Evolutionary conservation across 2,329 filamentous ascomycete species (phyloP).

Genomic region (Bipolaris gigantea): DNA sequence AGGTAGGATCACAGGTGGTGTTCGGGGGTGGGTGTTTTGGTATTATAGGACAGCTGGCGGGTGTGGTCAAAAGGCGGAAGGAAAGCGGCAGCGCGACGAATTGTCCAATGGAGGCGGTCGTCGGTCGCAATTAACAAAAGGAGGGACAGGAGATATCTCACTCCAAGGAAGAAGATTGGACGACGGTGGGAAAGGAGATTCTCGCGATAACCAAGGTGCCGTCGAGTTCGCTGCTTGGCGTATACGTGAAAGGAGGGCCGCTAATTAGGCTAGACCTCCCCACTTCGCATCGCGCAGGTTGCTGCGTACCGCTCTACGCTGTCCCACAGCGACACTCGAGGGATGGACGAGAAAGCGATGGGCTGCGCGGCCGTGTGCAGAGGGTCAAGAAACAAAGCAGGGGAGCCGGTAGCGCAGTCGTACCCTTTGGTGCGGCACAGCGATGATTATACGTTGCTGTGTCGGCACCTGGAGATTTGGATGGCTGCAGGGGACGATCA

Average conservation of each 20-base stretch:
- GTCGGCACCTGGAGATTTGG: neutral
- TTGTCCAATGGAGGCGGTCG: slow-evolving; percentile 18
- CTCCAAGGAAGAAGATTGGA: slow-evolving; percentile 15
- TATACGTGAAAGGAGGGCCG: slow-evolving; percentile 23
- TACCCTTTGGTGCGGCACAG: neutral
- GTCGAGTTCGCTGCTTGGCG: slow-evolving; percentile 24
- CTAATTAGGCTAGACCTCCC: slow-evolving; percentile 6
- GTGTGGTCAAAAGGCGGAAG: slow-evolving; percentile 13
- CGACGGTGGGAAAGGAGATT: slow-evolving; percentile 27
- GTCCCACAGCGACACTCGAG: neutral
- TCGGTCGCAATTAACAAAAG: slow-evolving; percentile 14
- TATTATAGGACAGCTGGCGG: slow-evolving; percentile 34
- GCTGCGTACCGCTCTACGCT: neutral
- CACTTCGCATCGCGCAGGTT: neutral
- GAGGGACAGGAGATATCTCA: slow-evolving; percentile 10
- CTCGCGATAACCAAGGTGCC: slow-evolving; percentile 26
- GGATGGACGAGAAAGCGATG: neutral
- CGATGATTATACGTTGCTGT: neutral
- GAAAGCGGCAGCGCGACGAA: slow-evolving; percentile 29
- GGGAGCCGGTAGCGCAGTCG: neutral
- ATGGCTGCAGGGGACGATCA: slow-evolving; percentile 1
- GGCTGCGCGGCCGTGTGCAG: neutral
- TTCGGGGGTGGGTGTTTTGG: slow-evolving; percentile 9
- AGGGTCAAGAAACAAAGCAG: neutral
- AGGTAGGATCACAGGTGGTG: slow-evolving; percentile 16